These are phyloP conservation scores for Dendrobium chrysotoxum DNA, from an alignment of 106 monocot genomes.

Conservation along the genomic window DNA sequence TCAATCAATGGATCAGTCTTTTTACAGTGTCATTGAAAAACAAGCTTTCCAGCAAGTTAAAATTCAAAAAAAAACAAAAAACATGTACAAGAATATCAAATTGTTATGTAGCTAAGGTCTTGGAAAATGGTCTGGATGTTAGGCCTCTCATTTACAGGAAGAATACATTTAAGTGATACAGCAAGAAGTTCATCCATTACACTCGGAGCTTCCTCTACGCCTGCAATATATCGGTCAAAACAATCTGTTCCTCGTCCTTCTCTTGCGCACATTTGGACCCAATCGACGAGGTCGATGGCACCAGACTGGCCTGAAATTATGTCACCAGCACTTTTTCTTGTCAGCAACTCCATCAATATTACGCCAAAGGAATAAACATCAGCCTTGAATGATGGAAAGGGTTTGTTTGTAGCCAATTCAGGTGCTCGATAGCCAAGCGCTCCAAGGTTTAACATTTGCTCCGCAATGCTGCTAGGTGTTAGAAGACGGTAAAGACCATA, in stretches of 20 bases:
- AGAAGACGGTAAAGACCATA: slow-evolving; percentile 73
- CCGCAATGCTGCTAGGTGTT: slow-evolving; percentile 48
- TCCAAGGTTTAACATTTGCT: slow-evolving; percentile 61
- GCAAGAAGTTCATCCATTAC: slow-evolving; percentile 69
- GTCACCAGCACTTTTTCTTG: slow-evolving; percentile 79
- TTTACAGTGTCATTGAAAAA: slow-evolving; percentile 41
- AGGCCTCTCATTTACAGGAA: slow-evolving; percentile 83
- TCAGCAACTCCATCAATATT: slow-evolving; percentile 80
- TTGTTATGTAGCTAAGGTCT: slow-evolving; percentile 65
- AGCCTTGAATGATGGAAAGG: slow-evolving; percentile 60
- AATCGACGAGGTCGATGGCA: slow-evolving; percentile 80
- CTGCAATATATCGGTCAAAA: slow-evolving; percentile 68
- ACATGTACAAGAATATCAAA: slow-evolving; percentile 45
- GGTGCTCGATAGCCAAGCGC: slow-evolving; percentile 87
- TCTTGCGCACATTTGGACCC: slow-evolving; percentile 76
- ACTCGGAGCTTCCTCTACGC: slow-evolving; percentile 64
- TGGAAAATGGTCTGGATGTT: slow-evolving; percentile 72
- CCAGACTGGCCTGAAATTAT: slow-evolving; percentile 82
- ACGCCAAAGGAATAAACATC: slow-evolving; percentile 85
- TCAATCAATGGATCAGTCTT: slow-evolving; percentile 48
- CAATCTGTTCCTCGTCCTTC: slow-evolving; percentile 76
- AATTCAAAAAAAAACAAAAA: slow-evolving; percentile 12
- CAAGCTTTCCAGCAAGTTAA: slow-evolving; percentile 25
- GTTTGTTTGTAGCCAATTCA: slow-evolving; percentile 46
- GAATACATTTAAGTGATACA: slow-evolving; percentile 78